Conservation (phyloP, 345 rosid species). For the Brassica incana region DNA sequence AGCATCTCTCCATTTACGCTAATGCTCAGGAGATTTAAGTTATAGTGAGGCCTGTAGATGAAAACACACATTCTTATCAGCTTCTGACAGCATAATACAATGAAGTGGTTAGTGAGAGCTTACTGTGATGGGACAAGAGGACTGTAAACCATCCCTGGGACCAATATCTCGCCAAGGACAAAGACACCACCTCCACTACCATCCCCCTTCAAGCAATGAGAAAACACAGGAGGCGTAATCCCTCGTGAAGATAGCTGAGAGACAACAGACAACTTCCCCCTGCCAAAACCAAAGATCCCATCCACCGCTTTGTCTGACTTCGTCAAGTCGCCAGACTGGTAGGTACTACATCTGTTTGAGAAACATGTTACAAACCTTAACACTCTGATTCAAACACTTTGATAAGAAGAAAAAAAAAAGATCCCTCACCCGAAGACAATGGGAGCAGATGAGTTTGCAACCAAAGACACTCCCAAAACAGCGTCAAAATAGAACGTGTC, state of each 20-base stretch:
- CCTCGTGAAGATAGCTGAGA: conserved; percentile 89
- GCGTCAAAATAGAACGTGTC: conserved; percentile 74
- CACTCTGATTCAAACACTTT: neutral
- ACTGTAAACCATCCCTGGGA: conserved; percentile 88
- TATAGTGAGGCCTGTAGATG: conserved; percentile 89
- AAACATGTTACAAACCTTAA: neutral
- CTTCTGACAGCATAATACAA: conserved; percentile 6
- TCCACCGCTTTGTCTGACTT: conserved; percentile 92
- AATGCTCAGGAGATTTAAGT: conserved; percentile 79
- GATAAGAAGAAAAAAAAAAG: neutral
- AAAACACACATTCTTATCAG: conserved; percentile 8
- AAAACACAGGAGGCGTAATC: conserved; percentile 78
- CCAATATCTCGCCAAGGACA: conserved; percentile 96
- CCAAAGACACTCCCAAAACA: conserved; percentile 60
- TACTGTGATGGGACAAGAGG: conserved; percentile 90
- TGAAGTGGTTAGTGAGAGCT: conserved; percentile 28
- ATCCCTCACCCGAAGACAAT: conserved; percentile 77
- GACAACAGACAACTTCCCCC: conserved; percentile 71
- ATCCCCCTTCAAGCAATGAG: conserved; percentile 95
- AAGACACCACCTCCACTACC: conserved; percentile 88
- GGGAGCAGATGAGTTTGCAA: conserved; percentile 80
- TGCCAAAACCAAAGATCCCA: conserved; percentile 99
- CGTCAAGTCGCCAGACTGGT: conserved; percentile 81
- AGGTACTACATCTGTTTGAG: conserved; percentile 82
- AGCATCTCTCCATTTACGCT: conserved; percentile 68